Evolutionary conservation across 1,284 basidiomycete species (phyloP), one percentile per base, ranked within the genome.

Genomic region (Taiwanofungus camphoratus): DNA sequence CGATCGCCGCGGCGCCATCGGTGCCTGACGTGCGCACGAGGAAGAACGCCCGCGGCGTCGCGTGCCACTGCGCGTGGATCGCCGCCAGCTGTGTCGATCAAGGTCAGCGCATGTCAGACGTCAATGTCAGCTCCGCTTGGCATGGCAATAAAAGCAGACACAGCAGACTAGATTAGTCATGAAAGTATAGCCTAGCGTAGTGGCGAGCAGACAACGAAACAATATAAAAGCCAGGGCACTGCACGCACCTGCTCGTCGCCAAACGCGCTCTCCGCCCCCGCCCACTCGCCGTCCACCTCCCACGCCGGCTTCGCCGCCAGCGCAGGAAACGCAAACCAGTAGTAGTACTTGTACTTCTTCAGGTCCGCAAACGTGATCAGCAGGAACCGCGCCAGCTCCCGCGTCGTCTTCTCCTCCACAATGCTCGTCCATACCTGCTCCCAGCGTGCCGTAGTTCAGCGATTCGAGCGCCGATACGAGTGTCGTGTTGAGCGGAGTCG

Each of bases 301-400:
- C 92, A 96, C 1, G 82, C 77, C 3, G 92, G 92, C 53, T 89
- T 90, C 12, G 87, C 74, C 0, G 87, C 79, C 45, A 98, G 81
- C 0, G 92, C 92, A 0, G 96, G 96, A 63, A 97, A 96, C 0
- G 89, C 89, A 57, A 97, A 97, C 94, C 95, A 98, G 66, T 99
- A 97, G 61, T 87, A 93, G 63, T 92, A 98, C 51, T 87, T 87
- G 71, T 95, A 98, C 65, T 95, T 97, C 73, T 99, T 99, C 47
- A 99, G 81, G 63, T 99, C 96, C 0, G 96, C 90, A 57, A 87
- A 99, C 0, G 92, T 92, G 52, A 99, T 86, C 20, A 96, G 70
- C 12, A 97, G 71, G 65, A 98, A 98, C 2, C 75, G 74, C 44
- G 79, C 87, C 37, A 97, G 71, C 8, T 70, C 63, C 3, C 72